These are phyloP conservation scores for Ophiostoma sp. DNA, from an alignment of 2,329 filamentous ascomycete species.

Conservation along the genomic window DNA sequence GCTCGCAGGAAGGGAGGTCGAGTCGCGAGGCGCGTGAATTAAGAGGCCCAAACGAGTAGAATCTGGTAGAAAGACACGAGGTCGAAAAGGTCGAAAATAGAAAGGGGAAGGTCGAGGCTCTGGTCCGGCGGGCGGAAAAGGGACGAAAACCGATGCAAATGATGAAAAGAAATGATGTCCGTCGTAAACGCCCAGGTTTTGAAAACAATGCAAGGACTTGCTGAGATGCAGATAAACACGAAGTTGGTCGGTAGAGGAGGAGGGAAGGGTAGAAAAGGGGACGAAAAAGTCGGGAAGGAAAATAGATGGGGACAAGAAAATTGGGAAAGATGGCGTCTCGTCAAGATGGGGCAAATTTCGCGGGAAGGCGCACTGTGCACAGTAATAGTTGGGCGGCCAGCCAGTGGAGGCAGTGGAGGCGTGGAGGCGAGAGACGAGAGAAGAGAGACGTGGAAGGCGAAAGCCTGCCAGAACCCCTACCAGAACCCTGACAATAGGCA, in stretches of 20 bases:
- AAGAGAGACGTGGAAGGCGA: neutral
- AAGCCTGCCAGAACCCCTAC: neutral
- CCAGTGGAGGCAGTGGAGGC: neutral
- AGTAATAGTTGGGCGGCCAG: neutral
- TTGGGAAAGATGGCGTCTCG: conserved; percentile 22
- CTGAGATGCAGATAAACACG: neutral
- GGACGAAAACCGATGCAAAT: neutral
- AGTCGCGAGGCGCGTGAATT: conserved; percentile 13
- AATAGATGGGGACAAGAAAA: conserved; percentile 21
- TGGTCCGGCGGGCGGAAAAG: neutral
- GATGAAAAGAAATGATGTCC: neutral
- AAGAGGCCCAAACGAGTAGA: neutral
- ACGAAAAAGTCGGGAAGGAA: conserved; percentile 21
- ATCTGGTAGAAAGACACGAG: neutral
- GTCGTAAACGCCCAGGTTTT: conserved; percentile 10
- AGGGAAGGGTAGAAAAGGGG: conserved; percentile 17
- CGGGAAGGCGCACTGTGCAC: neutral
- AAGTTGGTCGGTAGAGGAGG: neutral
- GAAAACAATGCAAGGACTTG: conserved; percentile 18
- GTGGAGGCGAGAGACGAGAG: neutral
- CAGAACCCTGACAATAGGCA: neutral
- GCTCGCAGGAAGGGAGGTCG: neutral
- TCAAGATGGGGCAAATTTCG: conserved; percentile 24
- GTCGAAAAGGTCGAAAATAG: neutral
- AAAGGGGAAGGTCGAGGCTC: conserved; percentile 6